Evolutionary conservation across 2,329 filamentous ascomycete species (phyloP).

Genomic region (Lizonia empirigonia): DNA sequence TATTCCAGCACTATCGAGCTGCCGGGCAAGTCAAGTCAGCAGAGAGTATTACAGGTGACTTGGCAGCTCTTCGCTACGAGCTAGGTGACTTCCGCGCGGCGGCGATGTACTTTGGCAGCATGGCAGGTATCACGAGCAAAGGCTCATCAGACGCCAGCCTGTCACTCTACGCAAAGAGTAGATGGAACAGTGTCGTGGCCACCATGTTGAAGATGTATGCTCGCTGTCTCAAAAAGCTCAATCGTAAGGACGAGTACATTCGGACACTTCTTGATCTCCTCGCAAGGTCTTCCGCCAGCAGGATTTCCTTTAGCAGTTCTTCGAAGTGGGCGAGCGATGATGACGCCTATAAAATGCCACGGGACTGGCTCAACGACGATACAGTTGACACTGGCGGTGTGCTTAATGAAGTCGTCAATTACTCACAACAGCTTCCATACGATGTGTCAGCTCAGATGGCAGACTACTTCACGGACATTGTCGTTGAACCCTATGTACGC

Average conservation of each 20-base stretch:
- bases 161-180: constrained; percentile 72
- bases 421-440: constrained; percentile 58
- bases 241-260: constrained; percentile 79
- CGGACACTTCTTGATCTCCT: constrained; percentile 75
- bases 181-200: constrained; percentile 80
- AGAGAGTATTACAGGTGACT: constrained; percentile 78
- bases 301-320: constrained; percentile 34
- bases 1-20: constrained; percentile 80
- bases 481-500: constrained; percentile 69
- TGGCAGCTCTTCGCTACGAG: constrained; percentile 82
- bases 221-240: constrained; percentile 76
- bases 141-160: constrained; percentile 10
- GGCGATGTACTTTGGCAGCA: constrained; percentile 75
- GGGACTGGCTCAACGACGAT: constrained; percentile 48
- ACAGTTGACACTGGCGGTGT: constrained; percentile 46
- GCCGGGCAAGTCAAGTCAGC: constrained; percentile 79
- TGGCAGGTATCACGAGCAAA: constrained; percentile 61
- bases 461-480: constrained; percentile 74
- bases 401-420: constrained; percentile 53
- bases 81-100: constrained; percentile 75
- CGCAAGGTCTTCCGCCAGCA: constrained; percentile 62
- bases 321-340: constrained; percentile 22
- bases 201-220: constrained; percentile 87
- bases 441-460: constrained; percentile 71
- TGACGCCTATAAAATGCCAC: constrained; percentile 14